Evolutionary conservation across 129 eudicot genomes (phyloP).

Genomic region (Erigeron canadensis): DNA sequence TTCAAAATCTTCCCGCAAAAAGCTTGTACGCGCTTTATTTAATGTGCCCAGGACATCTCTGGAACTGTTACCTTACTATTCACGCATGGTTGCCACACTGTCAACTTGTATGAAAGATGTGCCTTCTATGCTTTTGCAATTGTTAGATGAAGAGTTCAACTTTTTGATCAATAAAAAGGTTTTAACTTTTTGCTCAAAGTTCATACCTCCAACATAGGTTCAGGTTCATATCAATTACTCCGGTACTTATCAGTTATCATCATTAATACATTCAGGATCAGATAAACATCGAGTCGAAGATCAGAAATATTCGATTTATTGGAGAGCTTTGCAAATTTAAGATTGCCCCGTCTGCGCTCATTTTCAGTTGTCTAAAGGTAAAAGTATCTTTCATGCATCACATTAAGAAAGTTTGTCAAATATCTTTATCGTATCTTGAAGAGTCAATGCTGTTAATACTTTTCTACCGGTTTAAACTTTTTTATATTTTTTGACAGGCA

Average conservation of each 20-base stretch:
- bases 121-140: slow-evolving; percentile 81
- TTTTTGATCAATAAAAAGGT: slow-evolving; percentile 86
- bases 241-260: slow-evolving; percentile 1
- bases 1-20: slow-evolving; percentile 84
- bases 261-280: slow-evolving; percentile 64
- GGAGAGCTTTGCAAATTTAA: slow-evolving; percentile 97
- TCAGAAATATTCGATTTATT: slow-evolving; percentile 85
- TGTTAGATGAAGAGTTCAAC: slow-evolving; percentile 94
- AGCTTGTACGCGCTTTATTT: slow-evolving; percentile 88
- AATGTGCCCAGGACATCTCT: slow-evolving; percentile 94
- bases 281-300: slow-evolving; percentile 96
- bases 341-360: slow-evolving; percentile 85
- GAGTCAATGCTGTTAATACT: slow-evolving; percentile 4
- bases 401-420: background rate
- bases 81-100: slow-evolving; percentile 96
- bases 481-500: slow-evolving; percentile 47
- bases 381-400: slow-evolving; percentile 1
- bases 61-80: slow-evolving; percentile 84
- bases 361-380: slow-evolving; percentile 94
- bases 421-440: background rate
- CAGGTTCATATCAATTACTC: slow-evolving; percentile 7
- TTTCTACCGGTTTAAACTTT: slow-evolving; percentile 11
- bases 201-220: slow-evolving; percentile 1
- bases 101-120: slow-evolving; percentile 96
- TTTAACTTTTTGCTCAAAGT: background rate